Conservation (phyloP, 345 rosid species). For the Lepidium sativum region DNA sequence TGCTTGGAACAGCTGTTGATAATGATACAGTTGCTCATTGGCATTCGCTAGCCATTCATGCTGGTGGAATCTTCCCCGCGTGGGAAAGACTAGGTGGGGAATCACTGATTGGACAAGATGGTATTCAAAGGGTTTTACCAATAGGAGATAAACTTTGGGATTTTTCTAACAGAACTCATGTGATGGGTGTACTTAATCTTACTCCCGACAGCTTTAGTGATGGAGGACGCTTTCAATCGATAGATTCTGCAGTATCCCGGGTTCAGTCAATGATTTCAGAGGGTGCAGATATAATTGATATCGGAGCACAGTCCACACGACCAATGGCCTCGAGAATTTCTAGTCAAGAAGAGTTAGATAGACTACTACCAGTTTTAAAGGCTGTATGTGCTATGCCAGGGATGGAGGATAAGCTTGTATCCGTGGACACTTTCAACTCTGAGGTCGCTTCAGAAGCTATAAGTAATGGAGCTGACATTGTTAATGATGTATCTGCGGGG, state of each 20-base stretch:
- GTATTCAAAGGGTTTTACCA: slow-evolving; percentile 72
- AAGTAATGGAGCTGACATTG: slow-evolving; percentile 65
- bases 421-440: slow-evolving; percentile 78
- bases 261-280: slow-evolving; percentile 58
- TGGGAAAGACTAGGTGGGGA: slow-evolving; percentile 89
- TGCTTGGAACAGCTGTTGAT: slow-evolving; percentile 57
- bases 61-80: slow-evolving; percentile 48
- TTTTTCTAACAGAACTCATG: slow-evolving; percentile 55
- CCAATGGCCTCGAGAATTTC: slow-evolving; percentile 72
- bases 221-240: slow-evolving; percentile 62
- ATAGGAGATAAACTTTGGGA: slow-evolving; percentile 74
- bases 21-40: slow-evolving; percentile 65
- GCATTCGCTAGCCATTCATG: slow-evolving; percentile 55
- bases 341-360: slow-evolving; percentile 60
- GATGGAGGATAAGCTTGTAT: slow-evolving; percentile 71
- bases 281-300: slow-evolving; percentile 79
- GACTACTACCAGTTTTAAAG: slow-evolving; percentile 64
- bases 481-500: slow-evolving; percentile 89
- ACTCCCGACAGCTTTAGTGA: slow-evolving; percentile 97
- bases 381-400: slow-evolving; percentile 69
- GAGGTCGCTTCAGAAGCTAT: slow-evolving; percentile 88
- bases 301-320: slow-evolving; percentile 89
- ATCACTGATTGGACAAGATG: slow-evolving; percentile 58
- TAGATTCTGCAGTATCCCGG: slow-evolving; percentile 65
- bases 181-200: slow-evolving; percentile 88